phyloP scores from a whole-genome alignment of 164 flowering plant genomes.

The Taxillus chinensis region DNA sequence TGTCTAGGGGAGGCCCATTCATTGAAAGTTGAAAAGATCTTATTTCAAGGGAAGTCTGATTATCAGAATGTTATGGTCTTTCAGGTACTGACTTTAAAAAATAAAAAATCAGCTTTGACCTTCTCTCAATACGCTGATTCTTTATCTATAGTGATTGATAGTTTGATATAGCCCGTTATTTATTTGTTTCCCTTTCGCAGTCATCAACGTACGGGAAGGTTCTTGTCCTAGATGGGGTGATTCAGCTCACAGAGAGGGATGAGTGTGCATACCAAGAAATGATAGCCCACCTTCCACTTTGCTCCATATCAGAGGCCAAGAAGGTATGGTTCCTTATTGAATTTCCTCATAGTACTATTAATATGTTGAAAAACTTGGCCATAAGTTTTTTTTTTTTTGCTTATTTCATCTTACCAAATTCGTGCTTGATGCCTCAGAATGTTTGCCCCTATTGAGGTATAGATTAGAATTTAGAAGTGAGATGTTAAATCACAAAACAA shows the following conservation, averaged over 20 bases:
- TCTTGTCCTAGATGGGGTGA: conserved; percentile 96
- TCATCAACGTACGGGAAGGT: conserved; percentile 96
- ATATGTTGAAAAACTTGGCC: background rate
- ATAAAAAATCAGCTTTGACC: background rate
- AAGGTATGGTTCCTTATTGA: conserved; percentile 37
- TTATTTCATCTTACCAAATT: too few species aligned
- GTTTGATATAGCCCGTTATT: too few species aligned
- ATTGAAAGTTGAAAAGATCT: conserved; percentile 83
- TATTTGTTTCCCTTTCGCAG: conserved; percentile 33
- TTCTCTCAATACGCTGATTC: background rate
- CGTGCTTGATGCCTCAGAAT: too few species aligned
- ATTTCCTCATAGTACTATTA: background rate
- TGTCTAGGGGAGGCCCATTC: conserved; percentile 97
- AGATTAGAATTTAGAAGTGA: too few species aligned
- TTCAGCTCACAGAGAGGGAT: conserved; percentile 97
- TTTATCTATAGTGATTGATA: too few species aligned
- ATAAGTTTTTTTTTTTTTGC: too few species aligned
- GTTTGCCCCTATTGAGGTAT: too few species aligned
- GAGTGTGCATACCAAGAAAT: conserved; percentile 99
- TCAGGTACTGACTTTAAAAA: conserved; percentile 43
- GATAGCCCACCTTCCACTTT: conserved; percentile 93
- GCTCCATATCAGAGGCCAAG: conserved; percentile 92
- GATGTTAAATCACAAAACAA: too few species aligned
- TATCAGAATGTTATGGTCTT: conserved; percentile 89
- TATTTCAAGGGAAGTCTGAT: conserved; percentile 81